These are phyloP conservation scores for Aureobasidium subglaciale DNA, from an alignment of 2,329 filamentous ascomycete genomes.

Conservation along the genomic window DNA sequence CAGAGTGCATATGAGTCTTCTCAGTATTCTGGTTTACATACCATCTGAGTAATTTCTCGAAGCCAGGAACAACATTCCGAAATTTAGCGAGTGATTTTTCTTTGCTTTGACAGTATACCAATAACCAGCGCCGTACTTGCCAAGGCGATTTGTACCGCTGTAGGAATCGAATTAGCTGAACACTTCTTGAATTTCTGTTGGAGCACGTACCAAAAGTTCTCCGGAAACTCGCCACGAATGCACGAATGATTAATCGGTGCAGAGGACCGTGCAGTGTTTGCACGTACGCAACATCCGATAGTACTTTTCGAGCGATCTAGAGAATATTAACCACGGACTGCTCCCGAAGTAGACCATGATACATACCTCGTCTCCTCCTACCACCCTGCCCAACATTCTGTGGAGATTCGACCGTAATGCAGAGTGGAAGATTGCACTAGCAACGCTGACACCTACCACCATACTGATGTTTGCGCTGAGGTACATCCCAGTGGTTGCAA, in stretches of 20 bases:
- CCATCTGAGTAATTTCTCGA: no score
- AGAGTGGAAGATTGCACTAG: slow-evolving; percentile 32
- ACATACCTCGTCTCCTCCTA: slow-evolving; percentile 25
- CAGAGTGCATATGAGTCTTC: no score
- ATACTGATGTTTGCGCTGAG: slow-evolving; percentile 39
- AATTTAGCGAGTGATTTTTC: background rate
- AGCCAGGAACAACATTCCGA: no score
- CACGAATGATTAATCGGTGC: background rate
- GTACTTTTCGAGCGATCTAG: background rate
- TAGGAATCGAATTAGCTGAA: background rate
- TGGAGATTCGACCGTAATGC: slow-evolving; percentile 30
- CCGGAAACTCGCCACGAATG: background rate
- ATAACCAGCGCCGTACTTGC: slow-evolving; percentile 6
- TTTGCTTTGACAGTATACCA: slow-evolving; percentile 1
- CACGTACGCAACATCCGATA: slow-evolving; percentile 29
- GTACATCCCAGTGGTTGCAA: slow-evolving; percentile 44
- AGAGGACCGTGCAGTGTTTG: slow-evolving; percentile 26
- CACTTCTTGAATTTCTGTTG: no score
- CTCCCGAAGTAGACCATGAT: background rate
- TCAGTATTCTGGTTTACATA: background rate
- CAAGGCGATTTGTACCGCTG: slow-evolving; percentile 1
- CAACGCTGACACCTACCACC: slow-evolving; percentile 34
- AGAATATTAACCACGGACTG: slow-evolving; percentile 17
- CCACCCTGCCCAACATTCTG: slow-evolving; percentile 25
- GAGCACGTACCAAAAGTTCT: slow-evolving; percentile 7